Evolutionary conservation across 2,329 filamentous ascomycete species (phyloP), one percentile per base, ranked within the genome.

Genomic region (Helotiales sp.): DNA sequence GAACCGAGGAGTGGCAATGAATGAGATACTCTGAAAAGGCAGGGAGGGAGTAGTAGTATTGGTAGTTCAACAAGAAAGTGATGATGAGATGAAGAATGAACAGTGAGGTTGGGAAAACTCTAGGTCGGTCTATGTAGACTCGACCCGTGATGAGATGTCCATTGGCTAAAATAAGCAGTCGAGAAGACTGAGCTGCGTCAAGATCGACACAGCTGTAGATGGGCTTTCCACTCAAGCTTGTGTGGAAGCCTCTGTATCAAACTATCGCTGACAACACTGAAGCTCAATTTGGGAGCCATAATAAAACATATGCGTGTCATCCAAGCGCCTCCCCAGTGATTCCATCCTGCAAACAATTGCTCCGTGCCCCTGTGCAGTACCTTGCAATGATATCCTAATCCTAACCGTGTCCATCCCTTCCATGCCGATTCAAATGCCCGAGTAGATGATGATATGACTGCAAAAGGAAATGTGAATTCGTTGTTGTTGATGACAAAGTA

Each of bases 261-360:
- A 69, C 66, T 71, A 72, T 71, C 60, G 67, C 70, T 69, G 67
- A 69, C 67, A 71, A 70, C 67, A 70, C 61, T 69, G 69, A 71
- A 61, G 65, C 69, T 68, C 57, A 62, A 55, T 47, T 45, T 20
- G 52, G 24, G 61, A 67, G 64, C 69, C 64, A 67, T 63, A 65
- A 61, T 24, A 62, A 60, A 37, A 57, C 57, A 59, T 17, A 60
- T 57, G n/a, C 32, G 63, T 68, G 68, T 68, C 32, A 63, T 58
- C 60, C 62, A 66, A 68, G 65, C 68, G 60, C 66, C 69, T 43
- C 64, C 54, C 22, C 3, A 28, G 40, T 40, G 47, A 22, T 24
- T 54, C 37, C 65, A 47, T 61, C 37, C 58, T 30, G 30, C 54
- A 59, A 49, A 49, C 54, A 52, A 43, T 55, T 63, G 64, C 67